Conservation (phyloP, 192 early-diverging fungal species). For the Phycomyces blakesleeanus region DNA sequence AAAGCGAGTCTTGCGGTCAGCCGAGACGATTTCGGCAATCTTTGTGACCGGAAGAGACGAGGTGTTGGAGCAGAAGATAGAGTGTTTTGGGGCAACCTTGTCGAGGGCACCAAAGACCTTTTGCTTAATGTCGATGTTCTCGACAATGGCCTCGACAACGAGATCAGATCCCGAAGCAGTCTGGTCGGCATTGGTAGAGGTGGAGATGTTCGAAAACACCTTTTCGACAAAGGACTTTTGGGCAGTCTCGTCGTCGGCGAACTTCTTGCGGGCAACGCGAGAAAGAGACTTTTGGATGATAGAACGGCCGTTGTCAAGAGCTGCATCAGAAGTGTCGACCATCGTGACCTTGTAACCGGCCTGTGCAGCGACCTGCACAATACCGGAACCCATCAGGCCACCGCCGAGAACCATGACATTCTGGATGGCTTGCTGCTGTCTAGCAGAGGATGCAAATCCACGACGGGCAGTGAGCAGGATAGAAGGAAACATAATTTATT, state of each 20-base stretch:
- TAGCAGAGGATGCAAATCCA: constrained; percentile 28
- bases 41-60: constrained; percentile 82
- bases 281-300: constrained; percentile 83
- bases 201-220: constrained; percentile 60
- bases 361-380: constrained; percentile 85
- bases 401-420: constrained; percentile 82
- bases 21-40: constrained; percentile 67
- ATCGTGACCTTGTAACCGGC: constrained; percentile 78
- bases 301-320: constrained; percentile 71
- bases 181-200: constrained; percentile 60
- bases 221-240: constrained; percentile 68
- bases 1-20: constrained; percentile 53
- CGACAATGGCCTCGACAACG: constrained; percentile 94
- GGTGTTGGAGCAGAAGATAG: constrained; percentile 92
- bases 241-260: constrained; percentile 61
- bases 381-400: constrained; percentile 87
- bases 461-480: neutral
- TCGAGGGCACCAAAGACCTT: constrained; percentile 74
- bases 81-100: constrained; percentile 58
- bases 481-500: neutral
- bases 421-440: constrained; percentile 46
- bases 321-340: constrained; percentile 74
- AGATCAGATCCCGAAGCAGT: constrained; percentile 68
- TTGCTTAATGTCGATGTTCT: constrained; percentile 88
- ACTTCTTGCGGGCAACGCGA: constrained; percentile 89